Evolutionary conservation across 2,329 filamentous ascomycete genomes (phyloP).

Genomic region (Hypoxylon sp.): DNA sequence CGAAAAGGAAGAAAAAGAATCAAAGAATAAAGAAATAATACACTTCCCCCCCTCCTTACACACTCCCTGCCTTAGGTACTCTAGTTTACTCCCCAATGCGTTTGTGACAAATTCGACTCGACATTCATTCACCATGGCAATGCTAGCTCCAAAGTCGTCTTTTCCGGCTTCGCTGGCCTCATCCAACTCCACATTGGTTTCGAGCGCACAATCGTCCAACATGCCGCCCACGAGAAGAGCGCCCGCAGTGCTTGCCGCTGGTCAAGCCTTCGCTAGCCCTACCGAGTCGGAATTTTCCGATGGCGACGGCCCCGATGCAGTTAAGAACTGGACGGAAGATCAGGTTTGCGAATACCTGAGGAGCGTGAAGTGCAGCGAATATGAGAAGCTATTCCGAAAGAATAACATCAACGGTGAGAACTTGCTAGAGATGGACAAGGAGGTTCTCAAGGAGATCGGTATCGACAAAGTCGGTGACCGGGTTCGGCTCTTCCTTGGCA

Average conservation of each 20-base stretch:
- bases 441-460: conserved; percentile 95
- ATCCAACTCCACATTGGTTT: conserved; percentile 54
- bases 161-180: conserved; percentile 67
- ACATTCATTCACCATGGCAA: conserved; percentile 66
- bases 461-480: conserved; percentile 98
- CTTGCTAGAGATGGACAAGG: conserved; percentile 94
- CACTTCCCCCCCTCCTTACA: conserved; percentile 7
- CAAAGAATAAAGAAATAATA: conserved; percentile 24
- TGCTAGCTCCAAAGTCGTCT: conserved; percentile 78
- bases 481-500: conserved; percentile 86
- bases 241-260: conserved; percentile 57
- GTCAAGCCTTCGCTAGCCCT: conserved; percentile 76
- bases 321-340: conserved; percentile 90
- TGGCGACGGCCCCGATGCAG: conserved; percentile 75
- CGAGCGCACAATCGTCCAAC: conserved; percentile 58
- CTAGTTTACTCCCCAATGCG: conserved; percentile 28
- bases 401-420: conserved; percentile 99
- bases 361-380: conserved; percentile 92
- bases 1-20: neutral
- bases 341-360: conserved; percentile 90
- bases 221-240: conserved; percentile 62
- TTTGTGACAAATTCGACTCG: conserved; percentile 29
- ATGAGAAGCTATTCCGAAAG: conserved; percentile 86
- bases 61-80: conserved; percentile 3
- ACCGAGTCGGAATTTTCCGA: conserved; percentile 95